Evolutionary conservation across 2,329 filamentous ascomycete species (phyloP).

Genomic region (Tolypocladium guangdongense): DNA sequence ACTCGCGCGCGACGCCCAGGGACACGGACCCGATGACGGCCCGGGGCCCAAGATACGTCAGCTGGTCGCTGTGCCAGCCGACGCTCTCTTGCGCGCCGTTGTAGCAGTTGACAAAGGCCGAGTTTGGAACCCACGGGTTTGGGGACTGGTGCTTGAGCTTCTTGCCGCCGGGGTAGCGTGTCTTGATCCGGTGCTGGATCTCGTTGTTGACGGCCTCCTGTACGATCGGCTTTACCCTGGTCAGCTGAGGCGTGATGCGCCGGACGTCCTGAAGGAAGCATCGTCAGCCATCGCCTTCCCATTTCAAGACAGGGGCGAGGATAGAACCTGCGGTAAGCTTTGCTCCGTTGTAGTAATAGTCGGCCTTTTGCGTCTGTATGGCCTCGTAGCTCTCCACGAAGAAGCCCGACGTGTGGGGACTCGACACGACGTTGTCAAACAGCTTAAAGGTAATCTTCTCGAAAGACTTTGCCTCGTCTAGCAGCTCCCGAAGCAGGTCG

Average conservation of each 20-base stretch:
- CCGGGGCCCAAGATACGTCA: slow-evolving; percentile 85
- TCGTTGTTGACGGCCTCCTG: slow-evolving; percentile 67
- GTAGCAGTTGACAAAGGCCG: slow-evolving; percentile 93
- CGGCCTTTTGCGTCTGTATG: slow-evolving; percentile 55
- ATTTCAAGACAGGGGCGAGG: background rate
- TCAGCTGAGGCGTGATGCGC: slow-evolving; percentile 63
- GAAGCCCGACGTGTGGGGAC: slow-evolving; percentile 74
- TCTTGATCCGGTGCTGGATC: slow-evolving; percentile 58
- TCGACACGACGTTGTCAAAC: slow-evolving; percentile 78
- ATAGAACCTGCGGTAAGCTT: slow-evolving; percentile 42
- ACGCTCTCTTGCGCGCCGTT: slow-evolving; percentile 70
- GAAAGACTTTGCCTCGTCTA: slow-evolving; percentile 63
- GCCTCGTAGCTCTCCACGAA: slow-evolving; percentile 70
- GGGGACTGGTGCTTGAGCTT: slow-evolving; percentile 73
- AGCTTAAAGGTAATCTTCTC: slow-evolving; percentile 66
- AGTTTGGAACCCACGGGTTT: slow-evolving; percentile 68
- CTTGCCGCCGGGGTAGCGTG: slow-evolving; percentile 54
- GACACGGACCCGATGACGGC: slow-evolving; percentile 84
- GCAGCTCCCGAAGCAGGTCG: slow-evolving; percentile 60
- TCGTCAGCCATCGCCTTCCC: background rate
- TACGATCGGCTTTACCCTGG: slow-evolving; percentile 57
- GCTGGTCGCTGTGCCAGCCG: slow-evolving; percentile 84
- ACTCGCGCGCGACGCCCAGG: slow-evolving; percentile 85
- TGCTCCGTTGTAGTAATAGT: slow-evolving; percentile 80
- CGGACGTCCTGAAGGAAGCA: slow-evolving; percentile 51